Conservation (phyloP, 352 stramenopile species). For the Phytophthora europaea region DNA sequence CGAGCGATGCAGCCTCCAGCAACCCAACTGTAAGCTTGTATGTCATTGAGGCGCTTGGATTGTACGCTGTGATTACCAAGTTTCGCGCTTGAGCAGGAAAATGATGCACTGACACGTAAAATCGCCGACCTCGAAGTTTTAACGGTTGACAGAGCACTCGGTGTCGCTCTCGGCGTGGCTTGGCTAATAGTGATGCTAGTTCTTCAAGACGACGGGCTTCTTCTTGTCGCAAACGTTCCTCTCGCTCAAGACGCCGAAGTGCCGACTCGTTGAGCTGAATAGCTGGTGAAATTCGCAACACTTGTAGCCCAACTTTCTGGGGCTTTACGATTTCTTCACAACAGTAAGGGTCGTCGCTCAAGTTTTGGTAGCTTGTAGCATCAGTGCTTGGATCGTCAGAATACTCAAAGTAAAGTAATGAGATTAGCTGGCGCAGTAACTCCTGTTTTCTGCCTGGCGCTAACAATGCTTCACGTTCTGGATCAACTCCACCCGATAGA, state of each 20-base stretch:
- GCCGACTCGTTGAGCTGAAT: slow-evolving; percentile 57
- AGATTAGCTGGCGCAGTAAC: slow-evolving; percentile 60
- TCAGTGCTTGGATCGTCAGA: slow-evolving; percentile 9
- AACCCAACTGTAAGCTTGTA: slow-evolving; percentile 55
- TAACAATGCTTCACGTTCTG: slow-evolving; percentile 50
- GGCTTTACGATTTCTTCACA: background rate
- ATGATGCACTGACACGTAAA: slow-evolving; percentile 75
- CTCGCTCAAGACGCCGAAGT: slow-evolving; percentile 55
- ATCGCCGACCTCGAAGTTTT: slow-evolving; percentile 46
- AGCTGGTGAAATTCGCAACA: slow-evolving; percentile 55
- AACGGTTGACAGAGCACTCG: slow-evolving; percentile 50
- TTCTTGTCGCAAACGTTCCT: slow-evolving; percentile 59
- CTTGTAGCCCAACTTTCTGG: slow-evolving; percentile 10
- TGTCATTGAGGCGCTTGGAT: slow-evolving; percentile 50
- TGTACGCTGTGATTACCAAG: slow-evolving; percentile 62
- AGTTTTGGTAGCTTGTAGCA: background rate
- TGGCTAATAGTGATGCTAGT: slow-evolving; percentile 52
- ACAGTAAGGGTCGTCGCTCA: slow-evolving; percentile 1
- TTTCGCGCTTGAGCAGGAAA: slow-evolving; percentile 66
- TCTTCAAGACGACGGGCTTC: slow-evolving; percentile 60
- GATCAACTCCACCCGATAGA: slow-evolving; percentile 26
- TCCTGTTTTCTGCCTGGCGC: slow-evolving; percentile 62
- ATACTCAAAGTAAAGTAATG: slow-evolving; percentile 77
- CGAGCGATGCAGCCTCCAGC: slow-evolving; percentile 50
- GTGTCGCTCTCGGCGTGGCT: slow-evolving; percentile 57